Percentiles rank a stretch among this genome's conserved stretches.
Evolutionary conservation across 768 basidiomycete genomes (phyloP).

Genomic region (Fistulinella prunicolor): DNA sequence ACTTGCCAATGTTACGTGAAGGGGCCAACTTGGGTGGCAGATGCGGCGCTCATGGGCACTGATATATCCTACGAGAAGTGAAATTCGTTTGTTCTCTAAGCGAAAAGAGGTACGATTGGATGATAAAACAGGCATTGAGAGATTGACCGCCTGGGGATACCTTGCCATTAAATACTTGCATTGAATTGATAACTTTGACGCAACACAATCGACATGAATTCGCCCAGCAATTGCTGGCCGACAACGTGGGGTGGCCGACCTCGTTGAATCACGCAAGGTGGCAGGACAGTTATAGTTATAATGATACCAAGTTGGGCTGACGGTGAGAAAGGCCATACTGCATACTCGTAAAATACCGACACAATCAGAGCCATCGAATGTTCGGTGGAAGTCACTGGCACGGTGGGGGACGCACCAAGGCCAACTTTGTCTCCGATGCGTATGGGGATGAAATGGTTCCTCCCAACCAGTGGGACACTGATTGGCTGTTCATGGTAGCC

Average conservation of each 20-base stretch:
- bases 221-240: not conserved
- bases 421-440: too few relatives aligned
- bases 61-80: slow-evolving; percentile 6
- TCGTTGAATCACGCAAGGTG: slow-evolving; percentile 2
- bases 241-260: not conserved
- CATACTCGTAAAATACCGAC: not conserved
- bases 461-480: too few relatives aligned
- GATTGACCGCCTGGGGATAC: not conserved
- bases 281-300: too few relatives aligned
- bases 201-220: not conserved
- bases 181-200: slow-evolving; percentile 4
- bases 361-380: not conserved
- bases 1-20: slow-evolving; percentile 19
- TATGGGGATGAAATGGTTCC: too few relatives aligned
- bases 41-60: slow-evolving; percentile 8
- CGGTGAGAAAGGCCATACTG: not conserved
- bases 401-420: too few relatives aligned
- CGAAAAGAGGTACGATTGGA: not conserved
- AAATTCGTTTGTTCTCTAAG: not conserved
- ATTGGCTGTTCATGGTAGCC: too few relatives aligned
- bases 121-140: too few relatives aligned
- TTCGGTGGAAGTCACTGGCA: not conserved
- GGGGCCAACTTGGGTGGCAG: slow-evolving; percentile 8
- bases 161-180: too few relatives aligned
- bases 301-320: not conserved